Evolutionary conservation across 2,329 filamentous ascomycete genomes (phyloP), one percentile per base, ranked within the genome.

Genomic region (Anthostomella pinea): DNA sequence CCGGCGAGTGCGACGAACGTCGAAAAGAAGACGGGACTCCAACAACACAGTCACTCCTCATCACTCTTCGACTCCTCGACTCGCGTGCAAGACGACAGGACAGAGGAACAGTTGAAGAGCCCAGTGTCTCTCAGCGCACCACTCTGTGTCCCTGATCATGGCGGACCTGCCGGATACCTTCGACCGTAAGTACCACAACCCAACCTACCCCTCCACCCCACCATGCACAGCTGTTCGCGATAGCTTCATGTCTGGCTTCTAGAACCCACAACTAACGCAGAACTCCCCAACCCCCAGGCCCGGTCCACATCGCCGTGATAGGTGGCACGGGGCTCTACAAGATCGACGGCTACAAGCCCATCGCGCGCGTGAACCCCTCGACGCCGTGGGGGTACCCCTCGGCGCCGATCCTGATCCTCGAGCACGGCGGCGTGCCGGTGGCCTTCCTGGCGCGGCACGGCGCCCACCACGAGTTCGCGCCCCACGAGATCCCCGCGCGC

Each of bases 381-480:
- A 98, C 93, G 8, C 93, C 93, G 20, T 98, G 93, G 93, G 93
- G 93, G 54, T 63, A 70, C 34, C 87, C 93, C 3, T 79, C 79
- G 8, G 73, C 79, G 16, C 77, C 79, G 15, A 91, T 98, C 67
- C 79, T 82, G 48, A 90, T 98, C 67, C 82, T 96, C 56, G 82
- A 90, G 63, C 91, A 96, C 74, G 76, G 80, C 48, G 85, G 85
- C 51, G 79, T 83, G 27, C 79, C 86, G 45, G 79, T 98, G 46
- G 93, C 93, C 38, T 98, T 98, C 73, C 79, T 98, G 52, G 88
- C 90, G 46, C 88, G 93, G 28, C 93, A 98, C 67, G 93, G 93
- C 49, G 62, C 81, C 9, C 75, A 93, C 76, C 93, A 98, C 70
- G 79, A 96, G 65, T 75, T 86, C 51, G 88, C 90, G 5, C 93